Evolutionary conservation across 176 grass and related monocot genomes (phyloP), one percentile per base, ranked within the genome.

Genomic region (Hyparrhenia diplandra): DNA sequence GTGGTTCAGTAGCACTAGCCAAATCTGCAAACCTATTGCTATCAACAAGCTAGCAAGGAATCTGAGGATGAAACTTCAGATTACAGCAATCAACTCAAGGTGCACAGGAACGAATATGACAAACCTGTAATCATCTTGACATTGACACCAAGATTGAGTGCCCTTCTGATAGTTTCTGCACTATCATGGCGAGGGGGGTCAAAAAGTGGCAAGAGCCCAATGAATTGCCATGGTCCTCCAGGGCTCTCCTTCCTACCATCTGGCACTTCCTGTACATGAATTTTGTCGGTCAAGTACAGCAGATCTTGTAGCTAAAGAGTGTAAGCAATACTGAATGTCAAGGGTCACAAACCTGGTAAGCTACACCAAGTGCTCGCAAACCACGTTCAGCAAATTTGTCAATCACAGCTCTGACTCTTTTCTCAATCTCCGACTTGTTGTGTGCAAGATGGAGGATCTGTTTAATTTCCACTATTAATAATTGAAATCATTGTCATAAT

Each of bases 71-170:
- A 51, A 1, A 73, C 18, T 46, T 2, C 32, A 10, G 31, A 45
- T 67, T 14, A 20, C n/a, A n/a, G n/a, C n/a, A 86, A 75, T 59
- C 28, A 80, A 17, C 61, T 45, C 1, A 67, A 42, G 12, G 77
- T 51, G 29, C 5, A 49, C 66, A 60, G n/a, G 11, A n/a, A 51
- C 63, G 14, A 17, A 78, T 63, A 74, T 67, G 55, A 5, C 71
- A 46, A 58, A 87, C 94, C 94, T 83, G 94, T 93, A 67, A 97
- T 93, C 94, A 97, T 97, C 87, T 97, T 97, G 28, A 97, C 94
- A 77, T 89, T 97, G 34, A 97, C 94, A 80, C 94, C 94, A 82
- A 97, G 91, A 57, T 93, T 72, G 27, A 97, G 82, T 65, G 94
- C 94, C 83, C 91, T 87, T 54, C 86, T 87, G 69, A 97, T 97